phyloP scores from a whole-genome alignment of 495 filamentous ascomycete species.

The Xylaria telfairii region DNA sequence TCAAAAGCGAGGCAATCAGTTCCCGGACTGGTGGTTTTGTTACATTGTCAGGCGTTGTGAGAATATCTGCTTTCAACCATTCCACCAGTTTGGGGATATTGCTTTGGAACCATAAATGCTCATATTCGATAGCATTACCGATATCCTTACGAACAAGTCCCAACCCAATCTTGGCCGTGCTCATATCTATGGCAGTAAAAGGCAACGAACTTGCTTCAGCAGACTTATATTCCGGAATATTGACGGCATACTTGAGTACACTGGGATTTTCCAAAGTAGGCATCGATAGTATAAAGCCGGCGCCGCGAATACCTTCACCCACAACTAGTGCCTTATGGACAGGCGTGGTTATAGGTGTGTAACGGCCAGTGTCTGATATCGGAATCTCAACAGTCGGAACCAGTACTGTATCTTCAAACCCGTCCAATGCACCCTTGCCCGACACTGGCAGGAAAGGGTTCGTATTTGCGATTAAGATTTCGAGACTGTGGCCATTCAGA shows the following conservation, averaged over 20 bases:
- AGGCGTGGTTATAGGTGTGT: conserved; percentile 74
- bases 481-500: conserved; percentile 71
- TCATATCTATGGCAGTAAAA: conserved; percentile 46
- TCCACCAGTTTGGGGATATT: conserved; percentile 67
- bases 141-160: conserved; percentile 69
- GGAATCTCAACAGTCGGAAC: conserved; percentile 75
- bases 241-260: conserved; percentile 48
- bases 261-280: conserved; percentile 43
- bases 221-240: conserved; percentile 44
- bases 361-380: conserved; percentile 62
- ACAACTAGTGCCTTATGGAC: conserved; percentile 85
- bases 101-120: conserved; percentile 75
- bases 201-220: conserved; percentile 43
- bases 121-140: conserved; percentile 70
- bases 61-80: conserved; percentile 67
- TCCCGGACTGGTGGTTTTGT: conserved; percentile 68
- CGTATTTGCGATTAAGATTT: conserved; percentile 73
- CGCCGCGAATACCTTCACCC: conserved; percentile 64
- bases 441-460: conserved; percentile 53
- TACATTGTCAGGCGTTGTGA: conserved; percentile 41
- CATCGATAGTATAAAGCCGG: conserved; percentile 45
- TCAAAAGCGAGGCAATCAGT: conserved; percentile 70
- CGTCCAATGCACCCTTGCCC: conserved; percentile 35
- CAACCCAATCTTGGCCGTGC: conserved; percentile 63
- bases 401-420: conserved; percentile 65